These are phyloP conservation scores for Pelargonium cotyledonis DNA, from an alignment of 441 rosid species.

Conservation along the genomic window DNA sequence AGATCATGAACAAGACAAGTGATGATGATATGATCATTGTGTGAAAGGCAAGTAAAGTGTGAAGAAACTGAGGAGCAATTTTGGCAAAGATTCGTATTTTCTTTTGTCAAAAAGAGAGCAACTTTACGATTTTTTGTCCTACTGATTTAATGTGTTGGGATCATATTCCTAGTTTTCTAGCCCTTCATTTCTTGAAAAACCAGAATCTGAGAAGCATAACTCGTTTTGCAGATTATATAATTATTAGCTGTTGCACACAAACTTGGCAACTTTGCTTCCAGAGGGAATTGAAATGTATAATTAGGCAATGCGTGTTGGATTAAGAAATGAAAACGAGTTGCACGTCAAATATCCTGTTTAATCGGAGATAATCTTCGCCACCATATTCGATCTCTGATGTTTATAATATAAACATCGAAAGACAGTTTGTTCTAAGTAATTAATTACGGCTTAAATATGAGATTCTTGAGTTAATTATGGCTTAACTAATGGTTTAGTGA, in stretches of 20 bases:
- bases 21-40: not conserved
- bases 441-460: not conserved
- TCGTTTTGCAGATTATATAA: not conserved
- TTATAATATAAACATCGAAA: not conserved
- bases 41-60: not conserved
- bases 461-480: not conserved
- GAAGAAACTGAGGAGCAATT: slow-evolving; percentile 1
- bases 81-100: not conserved
- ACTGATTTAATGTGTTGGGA: not conserved
- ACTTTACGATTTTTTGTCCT: not conserved
- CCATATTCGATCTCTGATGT: not conserved
- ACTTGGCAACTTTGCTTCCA: not conserved
- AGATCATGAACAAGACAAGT: not conserved
- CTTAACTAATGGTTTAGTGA: not conserved
- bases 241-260: not conserved
- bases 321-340: not conserved
- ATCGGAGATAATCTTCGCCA: not conserved
- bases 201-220: not conserved
- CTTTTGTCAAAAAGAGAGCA: not conserved
- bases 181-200: not conserved
- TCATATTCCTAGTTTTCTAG: not conserved
- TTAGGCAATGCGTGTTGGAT: not conserved
- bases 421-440: not conserved
- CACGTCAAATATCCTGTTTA: not conserved
- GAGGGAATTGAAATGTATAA: not conserved